Base-by-base conservation (phyloP, 257 asterid species). In the Lycium barbarum region DNA sequence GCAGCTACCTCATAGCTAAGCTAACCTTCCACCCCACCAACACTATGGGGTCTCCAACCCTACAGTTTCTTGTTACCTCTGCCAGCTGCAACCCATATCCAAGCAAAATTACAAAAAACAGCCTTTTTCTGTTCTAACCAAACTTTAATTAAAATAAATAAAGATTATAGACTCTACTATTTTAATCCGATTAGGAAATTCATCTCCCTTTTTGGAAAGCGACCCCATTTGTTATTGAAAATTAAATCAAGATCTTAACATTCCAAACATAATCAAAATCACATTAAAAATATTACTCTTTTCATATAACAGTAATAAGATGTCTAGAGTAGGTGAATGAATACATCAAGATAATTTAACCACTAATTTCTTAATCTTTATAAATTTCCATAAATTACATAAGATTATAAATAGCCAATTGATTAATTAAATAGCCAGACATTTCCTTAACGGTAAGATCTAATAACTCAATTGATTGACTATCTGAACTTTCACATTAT, bases 51-150 rank as follows among this genome's bases (percentile, higher is more conserved):
- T 68, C 17, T 47, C 15, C 22, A 68, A 68, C 59, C 63, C 63
- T 14, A 76, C 26, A 0, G 22, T n/a, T 76, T 51, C 63, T 76
- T 51, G 47, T 76, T 76, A 45, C 65, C 7, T 76, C 45, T 76
- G 63, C 82, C 63, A 76, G 82, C 63, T 76, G 47, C 47, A 63
- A 51, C 4, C 82, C 63, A 76, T 51, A 51, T 76, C 65, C 26
- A 76, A 51, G 47, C 65, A 3, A 76, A 76, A 76, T 26, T 51
- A 51, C 82, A 51, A 76, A 76, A 51, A 26, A 2, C 82, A 76
- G 82, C 63, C 82, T 76, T 76, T 76, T 6, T 53, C 14, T 26
- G 14, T 26, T 53, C 47, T 51, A 51, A 26, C 3, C 15, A 51
- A 14, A 12, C 45, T 12, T 51, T 22, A 22, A 10, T 76, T 49